These are phyloP conservation scores for Globisporangium orthogonon DNA, from an alignment of 352 stramenopile species.

Conservation along the genomic window DNA sequence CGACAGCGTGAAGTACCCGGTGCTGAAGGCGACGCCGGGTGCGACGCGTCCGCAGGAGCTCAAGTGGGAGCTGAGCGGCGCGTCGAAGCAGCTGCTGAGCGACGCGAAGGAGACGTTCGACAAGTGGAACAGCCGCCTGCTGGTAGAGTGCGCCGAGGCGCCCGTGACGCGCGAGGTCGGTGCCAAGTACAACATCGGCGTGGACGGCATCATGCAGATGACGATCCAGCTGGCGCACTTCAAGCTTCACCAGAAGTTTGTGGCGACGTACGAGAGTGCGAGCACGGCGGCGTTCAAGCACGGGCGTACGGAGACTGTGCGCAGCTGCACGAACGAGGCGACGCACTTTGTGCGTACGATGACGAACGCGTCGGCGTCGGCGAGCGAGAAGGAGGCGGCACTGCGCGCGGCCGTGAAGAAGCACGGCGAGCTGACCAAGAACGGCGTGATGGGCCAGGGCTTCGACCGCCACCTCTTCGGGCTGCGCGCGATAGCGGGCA, in stretches of 20 bases:
- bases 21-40: slow-evolving; percentile 32
- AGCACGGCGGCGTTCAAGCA: slow-evolving; percentile 91
- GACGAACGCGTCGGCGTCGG: slow-evolving; percentile 40
- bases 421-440: slow-evolving; percentile 87
- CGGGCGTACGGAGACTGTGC: slow-evolving; percentile 86
- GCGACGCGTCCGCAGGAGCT: slow-evolving; percentile 31
- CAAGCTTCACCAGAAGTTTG: slow-evolving; percentile 74
- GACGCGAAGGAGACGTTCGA: slow-evolving; percentile 74
- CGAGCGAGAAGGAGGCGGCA: slow-evolving; percentile 51
- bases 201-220: slow-evolving; percentile 91
- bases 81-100: slow-evolving; percentile 54
- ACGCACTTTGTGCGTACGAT: slow-evolving; percentile 71
- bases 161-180: slow-evolving; percentile 60
- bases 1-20: slow-evolving; percentile 70
- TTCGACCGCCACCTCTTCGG: slow-evolving; percentile 87
- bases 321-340: slow-evolving; percentile 85
- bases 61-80: slow-evolving; percentile 46
- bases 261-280: slow-evolving; percentile 85
- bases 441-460: slow-evolving; percentile 87
- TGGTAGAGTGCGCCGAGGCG: slow-evolving; percentile 71
- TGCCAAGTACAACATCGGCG: slow-evolving; percentile 67
- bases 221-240: slow-evolving; percentile 87
- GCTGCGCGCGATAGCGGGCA: slow-evolving; percentile 57
- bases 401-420: slow-evolving; percentile 76
- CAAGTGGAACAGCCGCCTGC: slow-evolving; percentile 46